Evolutionary conservation across 441 rosid genomes (phyloP).

Genomic region (Dalechampia spathulata): DNA sequence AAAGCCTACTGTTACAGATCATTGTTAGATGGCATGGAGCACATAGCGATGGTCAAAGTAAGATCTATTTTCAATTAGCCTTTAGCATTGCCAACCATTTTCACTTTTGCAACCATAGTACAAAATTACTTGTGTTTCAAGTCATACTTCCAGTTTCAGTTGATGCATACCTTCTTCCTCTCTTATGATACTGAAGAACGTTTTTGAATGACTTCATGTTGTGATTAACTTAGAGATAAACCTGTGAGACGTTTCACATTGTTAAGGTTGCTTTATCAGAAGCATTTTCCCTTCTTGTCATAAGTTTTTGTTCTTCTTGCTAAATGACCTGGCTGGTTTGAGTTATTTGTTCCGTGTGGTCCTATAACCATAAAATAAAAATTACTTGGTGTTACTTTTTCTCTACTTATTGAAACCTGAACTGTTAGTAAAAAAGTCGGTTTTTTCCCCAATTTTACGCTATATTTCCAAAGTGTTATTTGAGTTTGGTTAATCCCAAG

Average conservation of each 20-base stretch:
- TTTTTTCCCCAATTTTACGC: no score
- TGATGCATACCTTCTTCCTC: no score
- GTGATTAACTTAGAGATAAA: not conserved
- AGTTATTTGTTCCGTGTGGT: no score
- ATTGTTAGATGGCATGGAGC: slow-evolving; percentile 76
- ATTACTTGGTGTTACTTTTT: no score
- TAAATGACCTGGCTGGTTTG: not conserved
- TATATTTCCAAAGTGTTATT: no score
- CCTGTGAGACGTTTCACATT: not conserved
- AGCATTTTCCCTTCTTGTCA: not conserved
- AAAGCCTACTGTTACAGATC: slow-evolving; percentile 75
- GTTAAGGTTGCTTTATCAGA: not conserved
- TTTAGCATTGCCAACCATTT: not conserved
- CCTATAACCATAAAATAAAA: no score
- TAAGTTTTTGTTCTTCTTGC: not conserved
- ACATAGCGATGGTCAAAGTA: slow-evolving; percentile 96
- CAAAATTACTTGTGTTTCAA: not conserved
- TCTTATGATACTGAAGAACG: not conserved
- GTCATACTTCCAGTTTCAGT: no score
- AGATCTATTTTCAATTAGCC: slow-evolving; percentile 13
- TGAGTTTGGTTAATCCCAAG: no score
- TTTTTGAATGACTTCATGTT: not conserved
- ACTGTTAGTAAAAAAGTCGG: no score
- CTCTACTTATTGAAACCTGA: no score
- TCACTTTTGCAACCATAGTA: not conserved